Evolutionary conservation across 805 yeast genomes (phyloP).

Genomic region (Kluyveromyces siamensis): DNA sequence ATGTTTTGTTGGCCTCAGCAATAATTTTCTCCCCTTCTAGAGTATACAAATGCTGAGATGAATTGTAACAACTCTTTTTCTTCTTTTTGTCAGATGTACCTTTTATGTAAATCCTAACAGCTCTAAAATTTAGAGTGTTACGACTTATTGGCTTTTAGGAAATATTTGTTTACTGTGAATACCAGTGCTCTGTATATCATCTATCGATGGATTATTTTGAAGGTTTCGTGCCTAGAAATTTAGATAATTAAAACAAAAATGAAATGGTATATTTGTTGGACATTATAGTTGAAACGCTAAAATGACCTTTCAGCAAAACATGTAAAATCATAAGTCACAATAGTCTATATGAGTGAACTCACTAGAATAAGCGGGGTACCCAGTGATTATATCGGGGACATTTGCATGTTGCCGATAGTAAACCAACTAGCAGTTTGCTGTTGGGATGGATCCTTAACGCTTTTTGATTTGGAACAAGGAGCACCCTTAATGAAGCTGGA

Average conservation of each 20-base stretch:
- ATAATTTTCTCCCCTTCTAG: neutral
- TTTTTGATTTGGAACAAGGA: constrained; percentile 32
- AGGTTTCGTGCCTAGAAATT: neutral
- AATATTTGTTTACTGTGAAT: no score
- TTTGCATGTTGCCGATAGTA: constrained; percentile 15
- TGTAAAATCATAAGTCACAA: neutral
- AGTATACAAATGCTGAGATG: no score
- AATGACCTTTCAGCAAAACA: neutral
- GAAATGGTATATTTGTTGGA: neutral
- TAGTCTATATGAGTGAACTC: constrained; percentile 1
- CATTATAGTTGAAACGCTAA: neutral
- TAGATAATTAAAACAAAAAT: neutral
- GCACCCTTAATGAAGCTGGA: constrained; percentile 4
- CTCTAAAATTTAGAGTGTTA: no score
- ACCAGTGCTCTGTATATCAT: no score
- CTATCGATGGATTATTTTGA: neutral
- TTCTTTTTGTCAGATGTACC: no score
- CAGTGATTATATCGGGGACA: constrained; percentile 21
- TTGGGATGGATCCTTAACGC: constrained; percentile 46
- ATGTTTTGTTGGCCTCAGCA: neutral
- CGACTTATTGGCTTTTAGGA: no score
- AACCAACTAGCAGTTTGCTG: constrained; percentile 40
- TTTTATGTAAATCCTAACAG: no score
- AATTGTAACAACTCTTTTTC: no score
- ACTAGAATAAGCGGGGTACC: constrained; percentile 7